Base-by-base conservation (phyloP, 371 early-diverging fungal species). In the Syncephalastrum monosporum region DNA sequence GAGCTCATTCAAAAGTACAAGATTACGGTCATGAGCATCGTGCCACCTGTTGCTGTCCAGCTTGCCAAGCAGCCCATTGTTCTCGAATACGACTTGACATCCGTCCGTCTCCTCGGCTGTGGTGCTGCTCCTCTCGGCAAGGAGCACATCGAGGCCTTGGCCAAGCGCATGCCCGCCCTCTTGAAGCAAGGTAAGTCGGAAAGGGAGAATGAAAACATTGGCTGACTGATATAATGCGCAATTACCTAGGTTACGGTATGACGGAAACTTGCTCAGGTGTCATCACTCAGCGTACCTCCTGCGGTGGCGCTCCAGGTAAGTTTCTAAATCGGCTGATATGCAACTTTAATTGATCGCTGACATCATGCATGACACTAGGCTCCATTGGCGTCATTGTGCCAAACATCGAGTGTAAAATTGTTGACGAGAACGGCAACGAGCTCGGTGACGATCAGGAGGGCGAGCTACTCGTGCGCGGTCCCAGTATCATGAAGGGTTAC, bases 111-210 rank as follows among this genome's bases (percentile, higher is more conserved):
- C 17, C 63, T 93, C 7, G 63, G 82, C 16, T 84, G 86, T 50
- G 95, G 91, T 42, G 96, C 94, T 13, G 95, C 96, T 3, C 95
- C 95, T 24, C 72, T 96, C 8, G 74, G 85, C 15, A 61, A 72
- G 27, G 86, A 86, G 16, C 67, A 89, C 3, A 75, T 82, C 25
- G 63, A 72, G 23, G 68, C 71, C 14, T 57, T 88, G 12, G 63
- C 76, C 25, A 47, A 64, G 42, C 69, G 76, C 21, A 70, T 91
- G n/a, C 75, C 86, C 1, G 71, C 86, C 19, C 47, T 60, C 14
- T 69, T 91, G 2, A 68, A 56, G 42, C 69, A 73, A 62, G 69
- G 60, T 60, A 63, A 46, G 50, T 55, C 7, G 42, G 12, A 3
- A 2, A 33, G 10, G 12, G 1, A 24, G 5, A 27, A 8, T 41